phyloP scores from a whole-genome alignment of 2,329 filamentous ascomycete species.

The Cadophora sp. region DNA sequence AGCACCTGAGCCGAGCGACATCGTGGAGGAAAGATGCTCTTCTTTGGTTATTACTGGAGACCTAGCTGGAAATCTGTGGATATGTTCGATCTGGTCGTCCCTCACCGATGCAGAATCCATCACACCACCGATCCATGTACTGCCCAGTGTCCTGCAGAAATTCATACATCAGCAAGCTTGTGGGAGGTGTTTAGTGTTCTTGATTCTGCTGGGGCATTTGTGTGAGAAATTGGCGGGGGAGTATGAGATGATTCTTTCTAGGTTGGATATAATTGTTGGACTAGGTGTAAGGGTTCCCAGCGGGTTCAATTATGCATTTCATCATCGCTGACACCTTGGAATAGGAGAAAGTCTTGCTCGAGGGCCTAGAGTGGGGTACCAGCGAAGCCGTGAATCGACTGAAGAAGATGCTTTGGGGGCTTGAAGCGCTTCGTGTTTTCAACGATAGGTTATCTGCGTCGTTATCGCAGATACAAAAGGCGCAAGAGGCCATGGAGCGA shows the following conservation, averaged over 20 bases:
- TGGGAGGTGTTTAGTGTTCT: constrained; percentile 35
- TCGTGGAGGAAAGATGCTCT: constrained; percentile 33
- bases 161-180: constrained; percentile 35
- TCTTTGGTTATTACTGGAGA: constrained; percentile 38
- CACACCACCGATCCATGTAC: constrained; percentile 5
- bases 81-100: constrained; percentile 33
- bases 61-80: constrained; percentile 31
- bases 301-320: constrained; percentile 19
- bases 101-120: constrained; percentile 25
- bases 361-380: constrained; percentile 33
- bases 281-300: constrained; percentile 22
- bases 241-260: constrained; percentile 30
- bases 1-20: neutral
- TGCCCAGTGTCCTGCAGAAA: constrained; percentile 24
- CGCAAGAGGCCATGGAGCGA: constrained; percentile 32
- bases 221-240: constrained; percentile 33
- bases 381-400: constrained; percentile 32
- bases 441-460: constrained; percentile 32
- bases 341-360: constrained; percentile 33
- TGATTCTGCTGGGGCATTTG: constrained; percentile 33
- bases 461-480: constrained; percentile 33
- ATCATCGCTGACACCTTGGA: constrained; percentile 5
- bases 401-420: constrained; percentile 36
- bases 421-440: constrained; percentile 35
- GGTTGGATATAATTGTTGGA: constrained; percentile 27